A percentile compares a stretch with the other conserved stretches of the same genome.
These are phyloP conservation scores for Pneumocystis sp. DNA, from an alignment of 1,139 yeast species.

Conservation along the genomic window DNA sequence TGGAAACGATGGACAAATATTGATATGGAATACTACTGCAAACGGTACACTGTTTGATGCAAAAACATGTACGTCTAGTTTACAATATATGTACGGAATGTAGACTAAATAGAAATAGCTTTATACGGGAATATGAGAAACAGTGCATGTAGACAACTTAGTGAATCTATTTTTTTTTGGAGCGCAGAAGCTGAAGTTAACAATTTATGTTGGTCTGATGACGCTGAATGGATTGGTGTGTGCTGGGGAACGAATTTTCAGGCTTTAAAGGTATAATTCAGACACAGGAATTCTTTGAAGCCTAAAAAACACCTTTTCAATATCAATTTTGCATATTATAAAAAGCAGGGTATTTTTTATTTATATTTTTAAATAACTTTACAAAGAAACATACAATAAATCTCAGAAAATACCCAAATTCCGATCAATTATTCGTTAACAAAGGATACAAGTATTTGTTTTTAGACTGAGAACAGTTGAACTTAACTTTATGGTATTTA, in stretches of 20 bases:
- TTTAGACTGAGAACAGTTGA: background rate
- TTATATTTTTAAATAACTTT: background rate
- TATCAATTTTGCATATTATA: background rate
- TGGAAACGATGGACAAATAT: constrained; percentile 80
- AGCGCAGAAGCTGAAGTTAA: constrained; percentile 57
- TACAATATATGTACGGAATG: background rate
- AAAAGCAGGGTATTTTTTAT: background rate
- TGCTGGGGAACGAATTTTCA: constrained; percentile 72
- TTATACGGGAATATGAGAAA: background rate
- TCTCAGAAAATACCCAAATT: background rate
- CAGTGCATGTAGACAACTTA: background rate
- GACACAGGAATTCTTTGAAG: background rate
- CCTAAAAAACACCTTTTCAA: background rate
- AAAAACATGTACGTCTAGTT: constrained; percentile 24
- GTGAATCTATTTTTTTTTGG: constrained; percentile 11
- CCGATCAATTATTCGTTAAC: too few species aligned
- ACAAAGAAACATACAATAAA: background rate
- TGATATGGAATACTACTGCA: constrained; percentile 52
- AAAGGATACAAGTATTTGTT: background rate
- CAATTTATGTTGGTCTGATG: constrained; percentile 56
- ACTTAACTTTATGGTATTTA: too few species aligned
- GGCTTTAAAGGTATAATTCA: constrained; percentile 36
- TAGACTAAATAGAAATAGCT: background rate
- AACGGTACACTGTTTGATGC: constrained; percentile 31
- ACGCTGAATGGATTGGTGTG: constrained; percentile 70